Base-by-base conservation (phyloP, 192 early-diverging fungal genomes). In the Mortierella claussenii region DNA sequence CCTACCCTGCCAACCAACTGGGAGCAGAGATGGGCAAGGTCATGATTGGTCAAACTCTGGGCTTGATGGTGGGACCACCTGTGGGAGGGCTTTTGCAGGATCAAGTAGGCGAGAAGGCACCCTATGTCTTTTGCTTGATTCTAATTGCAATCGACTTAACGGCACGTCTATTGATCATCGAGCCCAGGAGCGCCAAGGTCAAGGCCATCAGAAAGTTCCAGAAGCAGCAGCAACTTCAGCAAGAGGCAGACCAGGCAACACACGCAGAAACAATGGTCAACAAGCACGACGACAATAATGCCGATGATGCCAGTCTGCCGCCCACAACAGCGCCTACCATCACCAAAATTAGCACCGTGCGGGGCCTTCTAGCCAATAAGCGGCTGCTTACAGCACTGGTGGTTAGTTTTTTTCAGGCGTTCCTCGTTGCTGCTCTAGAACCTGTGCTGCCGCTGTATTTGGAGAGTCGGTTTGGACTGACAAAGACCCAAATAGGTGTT, bases 11-110 rank as follows among this genome's bases (percentile, higher is more conserved):
- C 30, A 76, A 76, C 40, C 60, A 71, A 44, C 48, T 68, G n/a
- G 83, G 80, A 32, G 40, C 62, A 3, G 69, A 84, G 46, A 84
- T 81, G 80, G 83, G 83, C 9, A 81, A 81, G 46, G 65, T 81
- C 36, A 60, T 81, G 58, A 57, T 79, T 20, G 79, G 74, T 28
- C 81, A 81, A 55, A 65, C 80, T 2, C 28, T 81, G 10, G 83
- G 83, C 11, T 59, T 84, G 59, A 65, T 81, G 47, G 74, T 59
- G 10, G 83, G 83, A 40, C 71, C 81, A 33, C 83, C 83, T 17
- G 21, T 78, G 21, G 83, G 76, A n/a, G 76, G 83, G 47, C 48
- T 73, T 23, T 43, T 84, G 1, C 76, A 80, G n/a, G 71, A 75
- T 23, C 49, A 80, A 30, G 42, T 84, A 13, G 83, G 83, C 23